Evolutionary conservation across 495 filamentous ascomycete species (phyloP).

Genomic region (Tuber indicum): DNA sequence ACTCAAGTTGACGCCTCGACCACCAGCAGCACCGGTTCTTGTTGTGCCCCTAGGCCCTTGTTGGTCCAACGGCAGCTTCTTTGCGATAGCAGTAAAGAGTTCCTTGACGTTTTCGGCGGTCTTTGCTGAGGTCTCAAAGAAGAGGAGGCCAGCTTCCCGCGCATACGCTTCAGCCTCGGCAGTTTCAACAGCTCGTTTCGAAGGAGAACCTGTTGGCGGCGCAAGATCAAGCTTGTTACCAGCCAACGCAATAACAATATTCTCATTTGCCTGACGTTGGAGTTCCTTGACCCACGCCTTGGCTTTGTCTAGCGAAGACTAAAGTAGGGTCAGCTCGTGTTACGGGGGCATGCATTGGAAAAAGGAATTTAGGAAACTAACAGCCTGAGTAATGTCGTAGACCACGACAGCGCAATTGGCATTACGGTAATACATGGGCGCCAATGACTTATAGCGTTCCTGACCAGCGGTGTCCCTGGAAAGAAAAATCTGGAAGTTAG

Average conservation of each 20-base stretch:
- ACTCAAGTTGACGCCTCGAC: conserved; percentile 40
- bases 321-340: conserved; percentile 18
- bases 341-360: neutral
- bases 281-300: conserved; percentile 99
- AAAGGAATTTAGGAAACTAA: conserved; percentile 48
- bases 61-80: conserved; percentile 93
- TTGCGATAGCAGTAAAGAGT: conserved; percentile 95
- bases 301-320: conserved; percentile 96
- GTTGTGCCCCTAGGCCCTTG: conserved; percentile 77
- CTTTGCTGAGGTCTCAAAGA: conserved; percentile 97
- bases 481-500: conserved; percentile 17
- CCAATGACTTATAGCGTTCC: conserved; percentile 95
- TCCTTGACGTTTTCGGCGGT: conserved; percentile 92
- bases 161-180: conserved; percentile 93
- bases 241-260: conserved; percentile 96
- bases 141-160: conserved; percentile 81
- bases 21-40: conserved; percentile 51
- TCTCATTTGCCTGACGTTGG: conserved; percentile 97
- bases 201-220: conserved; percentile 59
- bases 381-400: conserved; percentile 98
- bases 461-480: conserved; percentile 81
- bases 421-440: conserved; percentile 99
- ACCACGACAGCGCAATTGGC: conserved; percentile 98
- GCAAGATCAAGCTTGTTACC: conserved; percentile 97
- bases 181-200: conserved; percentile 78